A percentile compares a stretch with the other conserved stretches of the same genome.
phyloP scores from a whole-genome alignment of 192 early-diverging fungal species.

The Phlyctochytrium arcticum region DNA sequence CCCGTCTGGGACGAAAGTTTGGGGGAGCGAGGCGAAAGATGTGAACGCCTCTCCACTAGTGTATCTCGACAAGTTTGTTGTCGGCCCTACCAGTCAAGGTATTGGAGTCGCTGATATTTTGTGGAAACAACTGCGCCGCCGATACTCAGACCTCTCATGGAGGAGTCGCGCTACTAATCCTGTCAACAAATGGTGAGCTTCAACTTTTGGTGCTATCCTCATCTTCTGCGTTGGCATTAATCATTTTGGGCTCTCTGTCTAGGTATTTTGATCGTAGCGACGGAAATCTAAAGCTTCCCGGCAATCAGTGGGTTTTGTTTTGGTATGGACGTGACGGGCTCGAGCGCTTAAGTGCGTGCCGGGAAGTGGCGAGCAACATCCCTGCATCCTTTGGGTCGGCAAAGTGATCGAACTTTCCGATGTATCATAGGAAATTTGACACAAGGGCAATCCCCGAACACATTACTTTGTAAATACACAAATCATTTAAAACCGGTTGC shows the following conservation, averaged over 20 bases:
- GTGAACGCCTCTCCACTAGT: constrained; percentile 11
- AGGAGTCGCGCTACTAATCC: constrained; percentile 78
- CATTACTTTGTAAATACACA: too few relatives aligned
- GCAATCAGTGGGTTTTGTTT: constrained; percentile 81
- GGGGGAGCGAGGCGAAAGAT: too few relatives aligned
- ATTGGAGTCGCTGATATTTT: constrained; percentile 93
- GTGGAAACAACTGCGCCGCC: constrained; percentile 72
- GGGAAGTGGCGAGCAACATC: constrained; percentile 46
- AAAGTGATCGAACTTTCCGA: too few relatives aligned
- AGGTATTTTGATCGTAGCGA: constrained; percentile 88
- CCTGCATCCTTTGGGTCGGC: constrained; percentile 49
- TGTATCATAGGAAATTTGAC: not conserved
- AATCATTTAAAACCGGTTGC: too few relatives aligned
- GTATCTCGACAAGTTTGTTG: constrained; percentile 94
- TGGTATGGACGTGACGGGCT: constrained; percentile 61
- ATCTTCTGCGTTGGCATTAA: not conserved
- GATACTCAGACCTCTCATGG: constrained; percentile 77
- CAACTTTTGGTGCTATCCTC: not conserved
- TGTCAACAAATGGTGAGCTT: constrained; percentile 87
- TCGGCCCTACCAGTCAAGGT: constrained; percentile 80
- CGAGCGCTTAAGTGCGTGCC: constrained; percentile 43
- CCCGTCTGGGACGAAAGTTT: constrained; percentile 1
- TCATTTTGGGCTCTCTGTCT: not conserved
- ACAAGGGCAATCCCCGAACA: not conserved
- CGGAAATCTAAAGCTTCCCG: constrained; percentile 65